Evolutionary conservation across 352 stramenopile genomes (phyloP).

Genomic region (Globisporangium cystogenes): DNA sequence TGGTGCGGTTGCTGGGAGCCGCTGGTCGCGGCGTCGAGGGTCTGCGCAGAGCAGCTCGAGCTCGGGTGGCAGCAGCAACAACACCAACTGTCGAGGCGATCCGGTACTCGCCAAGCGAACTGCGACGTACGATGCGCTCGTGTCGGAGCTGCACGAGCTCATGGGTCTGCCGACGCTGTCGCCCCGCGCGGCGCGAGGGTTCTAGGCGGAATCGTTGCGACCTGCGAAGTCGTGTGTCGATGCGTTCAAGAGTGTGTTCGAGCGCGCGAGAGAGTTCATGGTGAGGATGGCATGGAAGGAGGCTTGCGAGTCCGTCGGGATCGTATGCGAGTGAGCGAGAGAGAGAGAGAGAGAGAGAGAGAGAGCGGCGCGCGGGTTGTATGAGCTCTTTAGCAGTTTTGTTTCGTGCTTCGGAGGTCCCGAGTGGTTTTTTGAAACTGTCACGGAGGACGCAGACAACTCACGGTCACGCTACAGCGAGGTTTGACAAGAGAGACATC

Average conservation of each 20-base stretch:
- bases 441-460: too few species aligned
- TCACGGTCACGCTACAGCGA: too few species aligned
- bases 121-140: conserved; percentile 35
- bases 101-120: conserved; percentile 27
- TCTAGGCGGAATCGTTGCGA: not conserved
- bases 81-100: conserved; percentile 15
- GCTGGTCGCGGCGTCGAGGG: not conserved
- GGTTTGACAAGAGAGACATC: too few species aligned
- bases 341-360: too few species aligned
- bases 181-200: not conserved
- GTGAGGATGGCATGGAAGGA: not conserved
- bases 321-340: too few species aligned
- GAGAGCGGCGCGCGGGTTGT: too few species aligned
- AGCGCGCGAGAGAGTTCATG: too few species aligned
- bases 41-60: conserved; percentile 3
- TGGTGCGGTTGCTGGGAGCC: not conserved
- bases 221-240: not conserved
- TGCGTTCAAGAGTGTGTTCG: not conserved
- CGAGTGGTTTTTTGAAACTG: too few species aligned
- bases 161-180: conserved; percentile 46
- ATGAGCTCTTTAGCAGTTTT: too few species aligned
- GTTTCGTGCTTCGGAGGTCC: too few species aligned
- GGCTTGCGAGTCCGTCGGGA: too few species aligned
- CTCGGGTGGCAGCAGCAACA: conserved; percentile 9
- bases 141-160: conserved; percentile 69